Base-by-base conservation (phyloP, 2,329 filamentous ascomycete species). In the Xylaria sp. region DNA sequence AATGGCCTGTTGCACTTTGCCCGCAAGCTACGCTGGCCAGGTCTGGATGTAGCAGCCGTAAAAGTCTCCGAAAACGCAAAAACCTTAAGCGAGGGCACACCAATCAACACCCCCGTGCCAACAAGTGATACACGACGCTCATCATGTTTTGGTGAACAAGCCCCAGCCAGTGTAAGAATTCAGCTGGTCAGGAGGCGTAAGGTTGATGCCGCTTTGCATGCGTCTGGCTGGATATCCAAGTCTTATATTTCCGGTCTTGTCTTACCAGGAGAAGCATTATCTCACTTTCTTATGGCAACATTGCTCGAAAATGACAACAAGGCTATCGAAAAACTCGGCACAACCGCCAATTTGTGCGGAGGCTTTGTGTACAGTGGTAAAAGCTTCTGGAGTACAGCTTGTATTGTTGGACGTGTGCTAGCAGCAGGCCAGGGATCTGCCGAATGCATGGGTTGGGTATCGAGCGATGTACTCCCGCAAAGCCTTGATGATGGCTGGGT, bases 361-460 rank as follows among this genome's bases (percentile, higher is more conserved):
- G 90, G 90, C 0, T 91, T 92, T 71, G 83, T 90, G 2, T 91
- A 91, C 74, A 80, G 78, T 4, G 85, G 85, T 1, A 90, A 88
- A 81, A 91, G 89, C 70, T 92, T 91, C 77, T 92, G 90, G 90
- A 91, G 89, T 78, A 90, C 87, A 1, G 84, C 86, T 13, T 91
- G 89, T 75, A 83, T 92, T 51, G 86, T 91, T 10, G 90, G 89
- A 3, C 86, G 89, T 33, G 88, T 92, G 2, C 80, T 92, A 41
- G 89, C 89, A 36, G 89, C 89, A 33, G 86, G 88, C 8, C 85
- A 85, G 62, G 89, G 88, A 2, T 86, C 89, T 18, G 85, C 85
- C 0, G 89, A 91, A 75, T 89, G 89, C 75, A 89, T 91, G 88
- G 89, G 89, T 61, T 91, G 90, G 90, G 83, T 92, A 62, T 90